Evolutionary conservation across 345 rosid genomes (phyloP), one percentile per base, ranked within the genome.

Genomic region (Brassica nigra): DNA sequence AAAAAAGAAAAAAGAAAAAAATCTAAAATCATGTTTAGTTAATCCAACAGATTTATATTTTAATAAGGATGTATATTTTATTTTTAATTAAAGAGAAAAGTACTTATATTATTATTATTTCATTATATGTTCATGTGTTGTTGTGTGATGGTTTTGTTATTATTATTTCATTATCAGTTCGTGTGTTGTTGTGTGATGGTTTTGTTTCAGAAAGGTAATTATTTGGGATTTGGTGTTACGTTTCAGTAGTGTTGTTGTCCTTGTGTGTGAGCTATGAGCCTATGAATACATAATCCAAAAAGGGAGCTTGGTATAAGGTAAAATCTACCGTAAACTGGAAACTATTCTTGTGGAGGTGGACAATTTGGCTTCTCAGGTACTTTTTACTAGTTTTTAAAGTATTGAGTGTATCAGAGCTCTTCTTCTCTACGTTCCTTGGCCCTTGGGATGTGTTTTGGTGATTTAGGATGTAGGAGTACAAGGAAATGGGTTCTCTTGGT

Each of bases 281-380:
- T n/a, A 20, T 44, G 49, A 91, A 81, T 76, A 75, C 79, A 29
- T 85, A 86, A 68, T 75, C 68, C 10, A 88, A 86, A 78, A 39
- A 39, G 47, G 10, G 47, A 39, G 62, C 85, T n/a, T 93, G 92
- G 97, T 88, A 86, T 67, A 20, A 20, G 92, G 86, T 52, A 81
- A 86, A 80, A 65, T 93, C 75, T 88, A 80, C 80, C 89, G 86
- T 82, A 93, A 86, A 83, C 81, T 90, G 27, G 97, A 89, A 85
- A 85, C 87, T 0, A 82, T 93, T 65, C 83, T 88, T 82, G 85
- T 84, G 23, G 93, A 88, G 81, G 86, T 88, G 76, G 98, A 93
- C 79, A 83, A 52, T 80, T 83, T 87, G 55, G 84, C 86, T 83
- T 78, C 80, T 57, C 80, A 80, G 73, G 80, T 80, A 75, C 76